phyloP scores from a whole-genome alignment of 2,329 filamentous ascomycete genomes.

The Leptographium galeiforme region DNA sequence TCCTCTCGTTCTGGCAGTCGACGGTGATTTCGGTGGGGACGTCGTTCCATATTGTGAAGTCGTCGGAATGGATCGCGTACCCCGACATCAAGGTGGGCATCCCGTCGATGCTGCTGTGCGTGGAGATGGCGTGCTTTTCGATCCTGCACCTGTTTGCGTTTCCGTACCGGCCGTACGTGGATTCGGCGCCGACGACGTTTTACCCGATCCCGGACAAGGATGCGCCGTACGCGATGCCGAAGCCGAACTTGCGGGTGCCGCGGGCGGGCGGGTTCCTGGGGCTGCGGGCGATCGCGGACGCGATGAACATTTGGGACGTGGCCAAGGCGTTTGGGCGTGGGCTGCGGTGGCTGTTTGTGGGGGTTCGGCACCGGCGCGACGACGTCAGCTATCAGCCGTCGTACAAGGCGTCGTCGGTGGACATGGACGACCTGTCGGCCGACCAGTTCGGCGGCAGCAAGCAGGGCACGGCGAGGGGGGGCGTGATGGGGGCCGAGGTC shows the following conservation, averaged over 20 bases:
- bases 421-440: constrained; percentile 22
- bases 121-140: constrained; percentile 76
- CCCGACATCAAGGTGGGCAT: constrained; percentile 73
- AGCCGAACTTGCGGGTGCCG: constrained; percentile 28
- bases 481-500: constrained; percentile 5
- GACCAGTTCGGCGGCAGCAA: background rate
- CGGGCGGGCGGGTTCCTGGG: constrained; percentile 55
- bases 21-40: constrained; percentile 37
- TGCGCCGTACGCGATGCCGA: constrained; percentile 23
- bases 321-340: constrained; percentile 67
- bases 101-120: constrained; percentile 61
- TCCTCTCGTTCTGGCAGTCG: constrained; percentile 79
- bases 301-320: constrained; percentile 72
- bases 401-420: constrained; percentile 16
- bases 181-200: constrained; percentile 26
- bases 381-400: constrained; percentile 33
- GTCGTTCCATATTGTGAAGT: constrained; percentile 47
- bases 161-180: constrained; percentile 56
- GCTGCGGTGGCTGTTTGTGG: constrained; percentile 69
- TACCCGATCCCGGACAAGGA: constrained; percentile 32
- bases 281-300: constrained; percentile 51
- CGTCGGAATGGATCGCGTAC: constrained; percentile 49
- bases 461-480: background rate
- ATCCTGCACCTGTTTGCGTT: constrained; percentile 74
- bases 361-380: constrained; percentile 45